Evolutionary conservation across 176 grass and related monocot species (phyloP).

Genomic region (Oryza rufipogon): DNA sequence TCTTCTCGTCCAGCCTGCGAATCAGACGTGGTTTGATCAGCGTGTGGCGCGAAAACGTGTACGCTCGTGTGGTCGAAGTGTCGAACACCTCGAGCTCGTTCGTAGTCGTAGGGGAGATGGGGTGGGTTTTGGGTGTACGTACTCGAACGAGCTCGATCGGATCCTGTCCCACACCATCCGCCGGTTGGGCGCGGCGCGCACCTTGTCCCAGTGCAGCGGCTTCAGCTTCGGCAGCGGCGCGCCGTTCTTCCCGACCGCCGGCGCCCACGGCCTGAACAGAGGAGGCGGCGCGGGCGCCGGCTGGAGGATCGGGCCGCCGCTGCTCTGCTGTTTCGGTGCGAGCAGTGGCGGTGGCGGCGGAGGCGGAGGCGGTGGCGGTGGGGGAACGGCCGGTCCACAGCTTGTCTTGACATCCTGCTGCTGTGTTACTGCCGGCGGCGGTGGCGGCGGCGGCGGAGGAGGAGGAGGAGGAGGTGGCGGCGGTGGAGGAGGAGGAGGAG

Average conservation of each 20-base stretch:
- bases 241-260: slow-evolving; percentile 47
- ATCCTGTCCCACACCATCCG: slow-evolving; percentile 97
- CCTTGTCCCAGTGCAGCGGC: slow-evolving; percentile 99
- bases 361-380: slow-evolving; percentile 16
- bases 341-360: slow-evolving; percentile 47
- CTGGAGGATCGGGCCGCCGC: slow-evolving; percentile 10
- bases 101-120: neutral
- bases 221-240: slow-evolving; percentile 84
- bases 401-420: slow-evolving; percentile 6
- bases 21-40: neutral
- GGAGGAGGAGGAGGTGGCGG: neutral
- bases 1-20: slow-evolving; percentile 80
- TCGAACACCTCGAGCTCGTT: slow-evolving; percentile 4
- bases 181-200: slow-evolving; percentile 77
- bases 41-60: neutral
- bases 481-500: slow-evolving; percentile 37
- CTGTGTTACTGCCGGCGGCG: slow-evolving; percentile 17
- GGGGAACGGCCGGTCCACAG: neutral
- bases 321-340: slow-evolving; percentile 31
- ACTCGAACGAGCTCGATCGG: slow-evolving; percentile 95
- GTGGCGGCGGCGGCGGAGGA: neutral
- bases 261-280: slow-evolving; percentile 36
- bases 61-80: too few species aligned
- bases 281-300: slow-evolving; percentile 45
- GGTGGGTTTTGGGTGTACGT: neutral